Base-by-base conservation (phyloP, 306 rosid genomes). In the Lablab purpureus region DNA sequence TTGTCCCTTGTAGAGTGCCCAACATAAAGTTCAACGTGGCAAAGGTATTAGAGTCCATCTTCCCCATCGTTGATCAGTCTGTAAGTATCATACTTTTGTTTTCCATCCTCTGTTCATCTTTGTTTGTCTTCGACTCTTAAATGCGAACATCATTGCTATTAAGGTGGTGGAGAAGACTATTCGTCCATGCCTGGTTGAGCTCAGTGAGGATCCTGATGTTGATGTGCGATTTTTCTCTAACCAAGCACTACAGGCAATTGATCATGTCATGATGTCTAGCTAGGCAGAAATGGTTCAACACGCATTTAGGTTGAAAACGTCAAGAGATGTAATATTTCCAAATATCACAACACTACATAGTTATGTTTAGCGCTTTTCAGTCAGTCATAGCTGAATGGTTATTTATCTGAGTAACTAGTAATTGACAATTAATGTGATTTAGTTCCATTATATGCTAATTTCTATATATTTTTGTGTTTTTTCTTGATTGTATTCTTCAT, bases 1-100 rank as follows among this genome's bases (percentile, higher is more conserved):
- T 68, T 22, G 80, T 51, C 52, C 30, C 25, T 21, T 82, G 21
- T 73, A 94, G 99, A 81, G 99, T 94, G 67, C 97, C 99, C 77
- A 94, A 94, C 84, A 92, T 94, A 77, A 94, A 92, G 90, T 94
- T 94, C 84, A 94, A 94, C 71, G 97, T 91, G 55, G 97, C 97
- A 2, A 94, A 94, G 88, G 99, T 94, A 84, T 83, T 94, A 54
- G 92, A 92, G 85, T 89, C 97, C 50, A 90, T 94, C 70, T 86
- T 94, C 82, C 97, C 99, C 71, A 89, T 91, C 14, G 97, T 94
- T 18, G 99, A 94, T 77, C 99, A 91, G 55, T 87, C 99, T 62
- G 99, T 94, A 81, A 91, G 97, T 74, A 73, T 76, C 78, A 73
- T 27, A 3, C 60, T 74, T 28, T 18, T n/a, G 56, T 54, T 76